Percentiles rank a stretch among this genome's conserved stretches.
phyloP scores from a whole-genome alignment of 208 protist genomes.

The Strigomonas culicis region DNA sequence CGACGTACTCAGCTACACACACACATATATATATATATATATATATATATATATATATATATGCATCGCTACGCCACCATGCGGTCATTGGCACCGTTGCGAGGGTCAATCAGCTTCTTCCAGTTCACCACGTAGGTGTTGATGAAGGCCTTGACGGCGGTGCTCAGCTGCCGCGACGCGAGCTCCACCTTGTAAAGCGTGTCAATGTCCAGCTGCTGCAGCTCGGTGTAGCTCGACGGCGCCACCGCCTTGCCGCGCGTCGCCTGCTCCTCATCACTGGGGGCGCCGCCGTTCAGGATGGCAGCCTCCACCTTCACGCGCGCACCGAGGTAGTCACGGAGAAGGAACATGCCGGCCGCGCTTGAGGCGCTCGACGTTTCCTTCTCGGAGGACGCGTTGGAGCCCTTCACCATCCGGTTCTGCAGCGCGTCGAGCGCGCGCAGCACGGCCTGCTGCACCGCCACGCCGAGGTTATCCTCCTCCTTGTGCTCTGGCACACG shows the following conservation, averaged over 20 bases:
- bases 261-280: conserved; percentile 1
- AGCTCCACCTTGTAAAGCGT: conserved; percentile 57
- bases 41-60: not conserved
- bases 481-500: conserved; percentile 82
- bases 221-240: conserved; percentile 51
- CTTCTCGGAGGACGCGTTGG: conserved; percentile 19
- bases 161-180: conserved; percentile 40
- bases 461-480: conserved; percentile 86
- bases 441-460: conserved; percentile 68
- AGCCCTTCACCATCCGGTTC: conserved; percentile 22
- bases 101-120: conserved; percentile 87
- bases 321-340: conserved; percentile 48
- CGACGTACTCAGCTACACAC: not conserved
- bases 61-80: conserved; percentile 49
- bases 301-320: conserved; percentile 68
- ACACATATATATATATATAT: conserved; percentile 1
- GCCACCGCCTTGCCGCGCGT: conserved; percentile 21
- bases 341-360: conserved; percentile 34
- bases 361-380: conserved; percentile 28
- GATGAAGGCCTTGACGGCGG: conserved; percentile 59
- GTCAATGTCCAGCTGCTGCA: conserved; percentile 70
- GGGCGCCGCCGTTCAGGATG: conserved; percentile 26
- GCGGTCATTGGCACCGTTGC: conserved; percentile 30
- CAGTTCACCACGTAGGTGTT: conserved; percentile 77
- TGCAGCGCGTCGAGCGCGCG: conserved; percentile 60